Evolutionary conservation across 139 green algal species (phyloP), one percentile per base, ranked within the genome.

Genomic region (Volvox reticuliferus): DNA sequence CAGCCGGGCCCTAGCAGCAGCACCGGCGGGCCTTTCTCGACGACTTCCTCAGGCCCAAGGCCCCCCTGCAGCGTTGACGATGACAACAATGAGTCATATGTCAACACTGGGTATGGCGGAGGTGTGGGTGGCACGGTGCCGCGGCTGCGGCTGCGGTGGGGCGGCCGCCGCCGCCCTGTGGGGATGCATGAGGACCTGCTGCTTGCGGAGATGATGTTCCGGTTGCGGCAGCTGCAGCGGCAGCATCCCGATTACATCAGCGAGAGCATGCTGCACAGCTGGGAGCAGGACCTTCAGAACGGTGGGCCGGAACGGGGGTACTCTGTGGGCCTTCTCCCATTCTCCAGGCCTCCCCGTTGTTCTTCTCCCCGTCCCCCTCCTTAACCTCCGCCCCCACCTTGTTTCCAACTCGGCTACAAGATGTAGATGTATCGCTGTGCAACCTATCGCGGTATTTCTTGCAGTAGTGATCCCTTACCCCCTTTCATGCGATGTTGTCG

Each of bases 171-270:
- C 1, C 83, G 67, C 35, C 69, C 12, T 36, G 9, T 73, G 2
- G n/a, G 84, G 37, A 18, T 88, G 35, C 33, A 79, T 24, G 61
- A 84, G 19, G 86, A 90, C 21, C 19, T 90, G 73, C 86, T 90
- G 30, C 33, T 90, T 75, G 30, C 65, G 36, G 90, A 93, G 90
- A 81, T 93, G 75, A 37, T 89, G 76, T 93, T 93, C 90, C 84
- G 90, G 62, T 77, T 93, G 77, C 62, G 55, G 65, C 76, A 79
- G 84, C 82, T 90, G 88, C 93, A 89, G 75, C 37, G 71, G 35
- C 80, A 85, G 50, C 94, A 95, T 88, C 94, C 93, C 28, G 55
- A 62, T 1, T 96, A 91, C 88, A 86, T 96, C 75, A 91, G 88
- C 13, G 36, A 62, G 3, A 6, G 13, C 63, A 93, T 96, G 94